A percentile compares a stretch with the other conserved stretches of the same genome.
Evolutionary conservation across 2,329 filamentous ascomycete genomes (phyloP).

Genomic region (Lecanicillium sp.): DNA sequence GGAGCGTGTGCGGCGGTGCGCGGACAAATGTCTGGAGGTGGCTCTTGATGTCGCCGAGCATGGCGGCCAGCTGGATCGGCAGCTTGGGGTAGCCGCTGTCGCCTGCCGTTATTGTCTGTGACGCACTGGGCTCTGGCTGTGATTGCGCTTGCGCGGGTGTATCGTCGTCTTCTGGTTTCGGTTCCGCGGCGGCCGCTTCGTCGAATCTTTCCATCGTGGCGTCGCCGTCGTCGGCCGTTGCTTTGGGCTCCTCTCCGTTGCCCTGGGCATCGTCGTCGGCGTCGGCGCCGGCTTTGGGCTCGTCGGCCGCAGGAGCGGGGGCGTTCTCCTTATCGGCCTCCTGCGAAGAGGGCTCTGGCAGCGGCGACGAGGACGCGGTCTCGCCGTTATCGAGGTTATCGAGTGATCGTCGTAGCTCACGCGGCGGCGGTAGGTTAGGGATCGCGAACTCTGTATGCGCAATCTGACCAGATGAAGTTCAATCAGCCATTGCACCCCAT

Average conservation of each 20-base stretch:
- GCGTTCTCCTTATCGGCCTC: conserved; percentile 65
- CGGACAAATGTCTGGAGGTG: conserved; percentile 64
- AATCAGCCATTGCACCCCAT: conserved; percentile 14
- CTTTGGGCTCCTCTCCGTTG: background rate
- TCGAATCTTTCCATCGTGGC: conserved; percentile 15
- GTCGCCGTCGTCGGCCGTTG: conserved; percentile 12
- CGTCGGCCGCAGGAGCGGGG: conserved; percentile 34
- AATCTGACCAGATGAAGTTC: conserved; percentile 47
- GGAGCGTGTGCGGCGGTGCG: conserved; percentile 85
- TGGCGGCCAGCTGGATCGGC: conserved; percentile 56
- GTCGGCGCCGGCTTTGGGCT: conserved; percentile 17
- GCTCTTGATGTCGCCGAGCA: conserved; percentile 54
- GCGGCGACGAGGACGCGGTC: conserved; percentile 40
- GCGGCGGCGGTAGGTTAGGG: conserved; percentile 49
- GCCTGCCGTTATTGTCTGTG: conserved; percentile 17
- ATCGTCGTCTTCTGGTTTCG: background rate
- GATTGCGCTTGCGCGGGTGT: background rate
- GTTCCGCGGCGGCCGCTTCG: background rate
- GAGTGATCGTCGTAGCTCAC: conserved; percentile 26
- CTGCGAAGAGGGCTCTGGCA: conserved; percentile 41
- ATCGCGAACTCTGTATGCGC: conserved; percentile 69
- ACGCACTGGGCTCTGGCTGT: background rate
- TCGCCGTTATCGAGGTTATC: conserved; percentile 2
- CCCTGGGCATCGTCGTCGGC: background rate
- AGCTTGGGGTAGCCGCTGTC: conserved; percentile 42